These are phyloP conservation scores for Phytophthora litchii DNA, from an alignment of 352 stramenopile genomes.

Conservation along the genomic window DNA sequence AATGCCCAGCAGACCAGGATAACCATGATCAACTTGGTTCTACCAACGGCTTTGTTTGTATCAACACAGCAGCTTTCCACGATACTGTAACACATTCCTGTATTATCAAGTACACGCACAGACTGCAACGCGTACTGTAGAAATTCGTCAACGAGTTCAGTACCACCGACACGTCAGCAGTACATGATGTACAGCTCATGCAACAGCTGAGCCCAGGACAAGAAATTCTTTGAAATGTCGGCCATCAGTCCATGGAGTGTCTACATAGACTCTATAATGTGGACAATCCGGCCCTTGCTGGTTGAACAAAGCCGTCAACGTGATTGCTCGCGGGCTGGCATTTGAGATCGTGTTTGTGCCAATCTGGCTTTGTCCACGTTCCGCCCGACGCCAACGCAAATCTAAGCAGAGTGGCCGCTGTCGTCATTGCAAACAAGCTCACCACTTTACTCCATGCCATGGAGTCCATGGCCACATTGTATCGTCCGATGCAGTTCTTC, in stretches of 20 bases:
- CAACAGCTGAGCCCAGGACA: neutral
- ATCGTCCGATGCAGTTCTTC: conserved; percentile 1
- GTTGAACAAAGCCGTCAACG: too few species aligned
- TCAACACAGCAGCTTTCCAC: neutral
- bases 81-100: too few species aligned
- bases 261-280: too few species aligned
- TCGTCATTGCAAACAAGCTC: conserved; percentile 28
- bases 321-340: conserved; percentile 4
- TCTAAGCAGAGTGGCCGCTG: conserved; percentile 25
- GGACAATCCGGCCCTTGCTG: too few species aligned
- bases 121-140: conserved; percentile 6
- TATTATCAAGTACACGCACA: too few species aligned
- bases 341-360: neutral
- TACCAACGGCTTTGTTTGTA: neutral
- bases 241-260: too few species aligned
- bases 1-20: neutral
- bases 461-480: conserved; percentile 17
- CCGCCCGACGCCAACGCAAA: conserved; percentile 25
- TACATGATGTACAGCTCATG: neutral
- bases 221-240: conserved; percentile 8
- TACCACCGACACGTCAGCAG: neutral
- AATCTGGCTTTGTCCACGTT: conserved; percentile 25
- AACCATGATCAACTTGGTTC: neutral
- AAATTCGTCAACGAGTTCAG: conserved; percentile 10
- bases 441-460: conserved; percentile 15